phyloP scores from a whole-genome alignment of 768 basidiomycete species.

The Leccinum subgranulosum region DNA sequence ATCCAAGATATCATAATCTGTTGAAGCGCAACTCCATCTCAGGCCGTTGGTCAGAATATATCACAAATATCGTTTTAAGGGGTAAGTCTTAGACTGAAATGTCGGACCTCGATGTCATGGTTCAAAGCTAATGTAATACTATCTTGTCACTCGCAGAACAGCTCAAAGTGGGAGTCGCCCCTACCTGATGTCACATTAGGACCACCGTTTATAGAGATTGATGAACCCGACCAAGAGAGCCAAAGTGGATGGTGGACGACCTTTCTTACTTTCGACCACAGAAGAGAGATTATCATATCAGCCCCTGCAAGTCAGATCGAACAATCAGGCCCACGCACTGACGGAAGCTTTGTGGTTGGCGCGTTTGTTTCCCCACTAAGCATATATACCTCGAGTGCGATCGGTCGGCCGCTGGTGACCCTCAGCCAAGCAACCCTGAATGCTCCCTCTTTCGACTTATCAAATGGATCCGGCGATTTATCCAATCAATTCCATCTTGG shows the following conservation, averaged over 20 bases:
- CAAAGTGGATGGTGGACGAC: slow-evolving; percentile 37
- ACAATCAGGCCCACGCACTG: slow-evolving; percentile 31
- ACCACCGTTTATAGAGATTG: slow-evolving; percentile 28
- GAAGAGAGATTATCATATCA: background rate
- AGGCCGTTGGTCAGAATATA: no score
- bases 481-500: background rate
- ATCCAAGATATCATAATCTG: background rate
- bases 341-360: slow-evolving; percentile 38
- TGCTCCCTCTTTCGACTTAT: background rate
- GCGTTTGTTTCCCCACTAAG: slow-evolving; percentile 33
- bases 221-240: slow-evolving; percentile 26
- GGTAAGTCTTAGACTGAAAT: no score
- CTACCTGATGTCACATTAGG: slow-evolving; percentile 25
- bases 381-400: slow-evolving; percentile 30
- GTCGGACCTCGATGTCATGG: no score
- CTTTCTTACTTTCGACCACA: slow-evolving; percentile 39
- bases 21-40: background rate
- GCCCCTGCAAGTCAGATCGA: background rate
- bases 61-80: no score
- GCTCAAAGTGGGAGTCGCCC: no score
- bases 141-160: no score
- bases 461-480: background rate
- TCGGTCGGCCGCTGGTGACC: slow-evolving; percentile 38
- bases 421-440: slow-evolving; percentile 16
- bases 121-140: no score